phyloP scores from a whole-genome alignment of 83 land plant species.

The Larix sibirica region DNA sequence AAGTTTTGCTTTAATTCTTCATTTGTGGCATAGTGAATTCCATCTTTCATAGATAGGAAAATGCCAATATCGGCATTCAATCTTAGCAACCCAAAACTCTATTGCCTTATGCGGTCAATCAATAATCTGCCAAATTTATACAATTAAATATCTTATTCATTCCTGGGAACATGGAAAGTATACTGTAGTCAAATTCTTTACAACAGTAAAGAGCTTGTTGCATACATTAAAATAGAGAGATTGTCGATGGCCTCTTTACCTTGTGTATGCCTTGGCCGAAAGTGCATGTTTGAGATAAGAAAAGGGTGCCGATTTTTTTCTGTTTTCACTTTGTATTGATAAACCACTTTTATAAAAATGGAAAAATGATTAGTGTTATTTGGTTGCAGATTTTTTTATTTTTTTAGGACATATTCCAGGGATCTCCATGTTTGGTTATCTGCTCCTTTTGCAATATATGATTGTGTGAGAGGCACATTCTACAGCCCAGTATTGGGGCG shows the following conservation, averaged over 20 bases:
- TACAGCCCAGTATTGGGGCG: too few species aligned
- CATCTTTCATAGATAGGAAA: not conserved
- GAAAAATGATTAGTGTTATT: too few species aligned
- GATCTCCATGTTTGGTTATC: too few species aligned
- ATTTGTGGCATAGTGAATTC: not conserved
- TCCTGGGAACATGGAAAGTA: not conserved
- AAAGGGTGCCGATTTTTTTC: not conserved
- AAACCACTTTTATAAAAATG: not conserved
- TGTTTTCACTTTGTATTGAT: not conserved
- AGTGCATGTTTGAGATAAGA: not conserved
- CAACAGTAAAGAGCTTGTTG: not conserved
- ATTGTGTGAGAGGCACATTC: too few species aligned
- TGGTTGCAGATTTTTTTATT: not conserved
- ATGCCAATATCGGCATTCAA: not conserved
- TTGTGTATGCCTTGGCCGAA: not conserved
- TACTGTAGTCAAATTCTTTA: not conserved
- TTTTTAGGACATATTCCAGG: not conserved
- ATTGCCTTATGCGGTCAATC: too few species aligned
- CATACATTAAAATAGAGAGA: not conserved
- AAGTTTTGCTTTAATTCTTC: not conserved
- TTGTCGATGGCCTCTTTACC: too few species aligned
- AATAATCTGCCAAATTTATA: too few species aligned
- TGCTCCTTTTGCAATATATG: too few species aligned
- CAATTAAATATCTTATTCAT: too few species aligned
- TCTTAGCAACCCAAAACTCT: too few species aligned